These are phyloP conservation scores for Gossypium herbaceum DNA, from an alignment of 345 rosid species.

Conservation along the genomic window DNA sequence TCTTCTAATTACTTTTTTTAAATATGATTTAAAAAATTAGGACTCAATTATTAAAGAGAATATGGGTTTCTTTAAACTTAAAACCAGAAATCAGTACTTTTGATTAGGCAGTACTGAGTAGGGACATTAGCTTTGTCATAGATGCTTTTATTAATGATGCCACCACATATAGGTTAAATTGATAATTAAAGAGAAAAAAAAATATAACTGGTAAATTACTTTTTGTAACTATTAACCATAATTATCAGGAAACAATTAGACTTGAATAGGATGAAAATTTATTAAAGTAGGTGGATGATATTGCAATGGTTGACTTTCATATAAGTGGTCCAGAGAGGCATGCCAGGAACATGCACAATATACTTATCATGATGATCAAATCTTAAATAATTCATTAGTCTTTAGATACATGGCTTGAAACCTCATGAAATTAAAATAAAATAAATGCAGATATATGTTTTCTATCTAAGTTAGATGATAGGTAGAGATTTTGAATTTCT, in stretches of 20 bases:
- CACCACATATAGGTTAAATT: neutral
- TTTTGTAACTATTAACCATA: neutral
- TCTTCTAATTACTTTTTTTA: neutral
- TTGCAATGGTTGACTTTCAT: neutral
- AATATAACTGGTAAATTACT: neutral
- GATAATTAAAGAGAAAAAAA: neutral
- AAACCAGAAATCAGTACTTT: neutral
- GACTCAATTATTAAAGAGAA: slow-evolving; percentile 7
- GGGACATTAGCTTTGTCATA: neutral
- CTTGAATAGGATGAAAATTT: neutral
- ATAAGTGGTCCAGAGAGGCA: neutral
- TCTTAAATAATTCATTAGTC: neutral
- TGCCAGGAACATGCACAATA: neutral
- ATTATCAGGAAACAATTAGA: neutral
- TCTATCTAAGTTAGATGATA: neutral
- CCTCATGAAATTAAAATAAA: neutral
- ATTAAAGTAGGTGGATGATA: neutral
- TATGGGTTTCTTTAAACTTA: neutral
- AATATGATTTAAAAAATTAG: neutral
- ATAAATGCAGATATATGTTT: too few species aligned
- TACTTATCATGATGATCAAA: neutral
- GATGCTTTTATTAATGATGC: neutral
- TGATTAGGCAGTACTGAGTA: neutral
- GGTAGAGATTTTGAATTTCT: too few species aligned
- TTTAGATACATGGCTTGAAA: neutral